Conservation (phyloP, 495 filamentous ascomycete species). For the Hypoxylon perforatum region DNA sequence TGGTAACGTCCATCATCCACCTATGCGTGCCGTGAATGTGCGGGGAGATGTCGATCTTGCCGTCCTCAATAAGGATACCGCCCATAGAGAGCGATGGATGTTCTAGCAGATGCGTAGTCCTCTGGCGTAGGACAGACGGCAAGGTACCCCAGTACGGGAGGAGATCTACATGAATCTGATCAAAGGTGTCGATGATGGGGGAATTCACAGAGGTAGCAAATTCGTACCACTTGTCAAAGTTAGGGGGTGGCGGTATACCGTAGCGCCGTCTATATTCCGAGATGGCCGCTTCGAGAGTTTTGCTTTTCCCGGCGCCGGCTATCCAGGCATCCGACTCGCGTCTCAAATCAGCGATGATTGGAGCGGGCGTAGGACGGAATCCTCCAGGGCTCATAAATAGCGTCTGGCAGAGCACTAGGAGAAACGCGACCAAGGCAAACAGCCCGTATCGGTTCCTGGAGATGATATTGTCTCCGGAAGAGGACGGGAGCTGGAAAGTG, state of each 20-base stretch:
- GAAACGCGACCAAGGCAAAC: slow-evolving; percentile 29
- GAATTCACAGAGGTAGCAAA: slow-evolving; percentile 73
- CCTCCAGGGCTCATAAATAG: slow-evolving; percentile 27
- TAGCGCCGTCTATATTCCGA: slow-evolving; percentile 67
- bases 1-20: slow-evolving; percentile 68
- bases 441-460: slow-evolving; percentile 35
- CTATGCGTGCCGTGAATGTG: slow-evolving; percentile 43
- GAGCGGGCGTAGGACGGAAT: slow-evolving; percentile 26
- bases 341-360: slow-evolving; percentile 61
- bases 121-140: slow-evolving; percentile 67
- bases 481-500: slow-evolving; percentile 8
- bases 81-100: slow-evolving; percentile 44
- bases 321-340: slow-evolving; percentile 56
- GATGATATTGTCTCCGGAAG: slow-evolving; percentile 19
- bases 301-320: slow-evolving; percentile 55
- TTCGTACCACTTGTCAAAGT: slow-evolving; percentile 79
- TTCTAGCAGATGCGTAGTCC: slow-evolving; percentile 42
- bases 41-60: slow-evolving; percentile 53
- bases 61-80: slow-evolving; percentile 59
- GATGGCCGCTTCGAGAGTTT: slow-evolving; percentile 62
- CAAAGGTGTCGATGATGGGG: slow-evolving; percentile 77
- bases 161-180: slow-evolving; percentile 75
- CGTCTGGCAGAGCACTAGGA: slow-evolving; percentile 30
- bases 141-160: slow-evolving; percentile 77
- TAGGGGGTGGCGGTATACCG: slow-evolving; percentile 66